Evolutionary conservation across 1,139 yeast genomes (phyloP).

Genomic region (Yamadazyma pseudoaaseri): DNA sequence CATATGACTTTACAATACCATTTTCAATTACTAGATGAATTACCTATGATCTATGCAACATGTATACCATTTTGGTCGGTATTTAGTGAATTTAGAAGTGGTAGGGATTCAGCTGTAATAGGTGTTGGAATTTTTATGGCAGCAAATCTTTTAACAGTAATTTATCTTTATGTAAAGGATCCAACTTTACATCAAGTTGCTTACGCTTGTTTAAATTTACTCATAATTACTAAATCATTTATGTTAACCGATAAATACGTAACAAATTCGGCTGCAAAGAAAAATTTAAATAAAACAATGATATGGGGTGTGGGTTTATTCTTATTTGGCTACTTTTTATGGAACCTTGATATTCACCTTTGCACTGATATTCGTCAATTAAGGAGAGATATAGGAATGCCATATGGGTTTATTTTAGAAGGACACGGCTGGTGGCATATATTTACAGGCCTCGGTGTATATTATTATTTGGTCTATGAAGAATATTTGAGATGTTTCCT

Average conservation of each 20-base stretch:
- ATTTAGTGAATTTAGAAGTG: slow-evolving; percentile 60
- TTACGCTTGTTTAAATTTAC: slow-evolving; percentile 62
- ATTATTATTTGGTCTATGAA: slow-evolving; percentile 59
- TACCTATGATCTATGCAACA: slow-evolving; percentile 98
- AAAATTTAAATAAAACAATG: slow-evolving; percentile 54
- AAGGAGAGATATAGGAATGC: slow-evolving; percentile 74
- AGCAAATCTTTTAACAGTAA: slow-evolving; percentile 54
- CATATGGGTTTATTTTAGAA: slow-evolving; percentile 83
- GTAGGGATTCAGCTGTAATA: slow-evolving; percentile 40
- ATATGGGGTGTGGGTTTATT: slow-evolving; percentile 63
- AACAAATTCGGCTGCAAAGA: slow-evolving; percentile 42
- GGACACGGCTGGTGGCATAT: slow-evolving; percentile 99
- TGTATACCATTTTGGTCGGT: slow-evolving; percentile 93
- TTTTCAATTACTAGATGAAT: slow-evolving; percentile 87
- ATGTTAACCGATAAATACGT: slow-evolving; percentile 52
- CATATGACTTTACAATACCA: slow-evolving; percentile 92
- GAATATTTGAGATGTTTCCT: slow-evolving; percentile 69
- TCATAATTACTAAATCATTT: slow-evolving; percentile 59
- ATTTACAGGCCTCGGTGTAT: slow-evolving; percentile 73
- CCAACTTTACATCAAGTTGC: slow-evolving; percentile 89
- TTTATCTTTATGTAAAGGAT: slow-evolving; percentile 66
- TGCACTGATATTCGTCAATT: slow-evolving; percentile 63
- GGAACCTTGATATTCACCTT: slow-evolving; percentile 84
- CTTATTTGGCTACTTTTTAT: slow-evolving; percentile 68
- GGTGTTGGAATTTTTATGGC: slow-evolving; percentile 55